Evolutionary conservation across 202 grass and related monocot species (phyloP).

Genomic region (Setaria italica): DNA sequence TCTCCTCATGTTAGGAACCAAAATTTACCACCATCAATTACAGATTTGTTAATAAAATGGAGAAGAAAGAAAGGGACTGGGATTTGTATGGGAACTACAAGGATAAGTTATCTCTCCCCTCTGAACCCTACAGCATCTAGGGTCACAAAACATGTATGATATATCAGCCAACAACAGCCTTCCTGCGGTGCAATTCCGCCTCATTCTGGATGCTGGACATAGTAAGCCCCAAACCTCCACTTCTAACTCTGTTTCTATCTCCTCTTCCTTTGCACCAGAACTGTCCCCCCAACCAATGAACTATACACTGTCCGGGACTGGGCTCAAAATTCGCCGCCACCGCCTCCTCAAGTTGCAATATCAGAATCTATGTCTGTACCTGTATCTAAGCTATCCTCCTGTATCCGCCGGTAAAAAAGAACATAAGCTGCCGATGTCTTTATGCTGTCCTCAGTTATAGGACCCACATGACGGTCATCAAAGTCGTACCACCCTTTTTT

Average conservation of each 20-base stretch:
- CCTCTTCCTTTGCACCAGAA: slow-evolving; percentile 13
- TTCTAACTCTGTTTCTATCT: slow-evolving; percentile 14
- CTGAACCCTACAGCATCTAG: slow-evolving; percentile 34
- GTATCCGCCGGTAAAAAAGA: slow-evolving; percentile 83
- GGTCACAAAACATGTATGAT: slow-evolving; percentile 21
- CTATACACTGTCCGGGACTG: slow-evolving; percentile 50
- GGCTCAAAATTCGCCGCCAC: slow-evolving; percentile 36
- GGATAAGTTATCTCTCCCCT: slow-evolving; percentile 13
- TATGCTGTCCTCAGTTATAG: slow-evolving; percentile 74
- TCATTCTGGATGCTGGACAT: slow-evolving; percentile 23
- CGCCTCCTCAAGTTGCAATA: slow-evolving; percentile 37
- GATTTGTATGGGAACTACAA: slow-evolving; percentile 9
- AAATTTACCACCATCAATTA: slow-evolving; percentile 34
- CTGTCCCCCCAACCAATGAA: slow-evolving; percentile 38
- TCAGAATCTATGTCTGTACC: slow-evolving; percentile 49
- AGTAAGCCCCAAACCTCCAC: not conserved
- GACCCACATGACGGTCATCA: slow-evolving; percentile 75
- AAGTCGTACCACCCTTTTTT: slow-evolving; percentile 83
- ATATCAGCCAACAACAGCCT: slow-evolving; percentile 38
- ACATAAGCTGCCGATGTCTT: slow-evolving; percentile 96
- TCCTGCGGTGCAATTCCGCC: slow-evolving; percentile 10
- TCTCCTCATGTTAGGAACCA: not conserved
- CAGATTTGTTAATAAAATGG: not conserved
- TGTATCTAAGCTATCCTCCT: slow-evolving; percentile 52
- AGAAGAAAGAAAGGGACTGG: not conserved